Evolutionary conservation across 83 land plant genomes (phyloP).

Genomic region (Picea mariana): DNA sequence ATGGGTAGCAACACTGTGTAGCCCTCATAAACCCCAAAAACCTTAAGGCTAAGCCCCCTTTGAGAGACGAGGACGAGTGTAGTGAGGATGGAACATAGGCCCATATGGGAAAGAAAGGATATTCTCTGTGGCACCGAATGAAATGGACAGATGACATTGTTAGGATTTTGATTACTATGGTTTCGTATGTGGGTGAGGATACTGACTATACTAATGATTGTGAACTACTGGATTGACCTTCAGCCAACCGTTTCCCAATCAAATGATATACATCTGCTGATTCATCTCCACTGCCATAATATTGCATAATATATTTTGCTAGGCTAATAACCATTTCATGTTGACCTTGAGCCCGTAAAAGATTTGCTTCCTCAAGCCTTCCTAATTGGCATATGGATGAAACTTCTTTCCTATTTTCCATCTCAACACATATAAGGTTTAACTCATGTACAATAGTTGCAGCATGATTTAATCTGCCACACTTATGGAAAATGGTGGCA

Average conservation of each 20-base stretch:
- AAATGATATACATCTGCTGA: constrained; percentile 69
- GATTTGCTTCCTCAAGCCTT: constrained; percentile 94
- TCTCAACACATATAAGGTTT: constrained; percentile 47
- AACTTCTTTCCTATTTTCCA: constrained; percentile 21
- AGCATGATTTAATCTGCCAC: constrained; percentile 78
- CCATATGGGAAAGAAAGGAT: too few species aligned
- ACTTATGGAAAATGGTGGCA: constrained; percentile 84
- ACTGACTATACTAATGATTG: too few species aligned
- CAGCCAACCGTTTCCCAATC: constrained; percentile 95
- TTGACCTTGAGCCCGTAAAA: constrained; percentile 21
- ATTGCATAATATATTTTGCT: constrained; percentile 48
- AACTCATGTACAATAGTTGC: constrained; percentile 80
- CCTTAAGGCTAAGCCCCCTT: too few species aligned
- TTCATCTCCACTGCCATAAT: constrained; percentile 32
- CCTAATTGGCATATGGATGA: constrained; percentile 39
- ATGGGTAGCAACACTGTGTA: too few species aligned
- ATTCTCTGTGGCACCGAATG: too few species aligned
- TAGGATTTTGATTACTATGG: too few species aligned
- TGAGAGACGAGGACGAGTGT: too few species aligned
- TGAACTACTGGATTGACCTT: constrained; percentile 53
- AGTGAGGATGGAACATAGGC: too few species aligned
- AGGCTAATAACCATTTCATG: constrained; percentile 86
- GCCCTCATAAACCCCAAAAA: too few species aligned
- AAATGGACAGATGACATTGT: too few species aligned
- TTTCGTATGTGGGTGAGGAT: too few species aligned